Conservation (phyloP, 2,329 filamentous ascomycete species). For the Parafenestella ontariensis region DNA sequence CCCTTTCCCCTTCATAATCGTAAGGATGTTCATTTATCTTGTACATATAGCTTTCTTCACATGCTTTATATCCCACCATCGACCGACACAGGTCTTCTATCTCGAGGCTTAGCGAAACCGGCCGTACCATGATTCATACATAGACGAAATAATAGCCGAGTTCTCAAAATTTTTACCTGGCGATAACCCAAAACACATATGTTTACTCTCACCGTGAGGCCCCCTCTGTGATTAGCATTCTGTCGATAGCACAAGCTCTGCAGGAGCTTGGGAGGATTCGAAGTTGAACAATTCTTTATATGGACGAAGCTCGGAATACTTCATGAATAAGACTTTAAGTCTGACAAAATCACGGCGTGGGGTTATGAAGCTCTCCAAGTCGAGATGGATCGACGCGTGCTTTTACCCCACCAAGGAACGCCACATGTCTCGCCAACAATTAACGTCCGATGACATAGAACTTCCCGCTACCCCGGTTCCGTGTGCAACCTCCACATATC, state of each 20-base stretch:
- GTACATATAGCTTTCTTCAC: constrained; percentile 22
- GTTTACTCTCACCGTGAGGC: neutral
- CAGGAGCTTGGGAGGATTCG: neutral
- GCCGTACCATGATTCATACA: constrained; percentile 1
- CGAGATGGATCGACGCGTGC: neutral
- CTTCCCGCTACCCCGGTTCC: constrained; percentile 13
- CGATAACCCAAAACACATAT: constrained; percentile 8
- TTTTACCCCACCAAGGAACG: constrained; percentile 16
- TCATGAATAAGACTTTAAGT: no score
- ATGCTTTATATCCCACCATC: constrained; percentile 4
- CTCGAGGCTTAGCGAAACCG: constrained; percentile 5
- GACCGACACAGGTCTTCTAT: neutral
- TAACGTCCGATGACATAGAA: constrained; percentile 32
- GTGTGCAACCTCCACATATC: constrained; percentile 31
- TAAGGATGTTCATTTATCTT: neutral
- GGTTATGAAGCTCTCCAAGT: neutral
- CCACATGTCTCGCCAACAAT: constrained; percentile 17
- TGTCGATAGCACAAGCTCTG: neutral
- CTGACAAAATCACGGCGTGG: no score
- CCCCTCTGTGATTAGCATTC: neutral
- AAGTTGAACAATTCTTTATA: neutral
- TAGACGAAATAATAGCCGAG: constrained; percentile 5
- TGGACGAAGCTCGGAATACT: neutral
- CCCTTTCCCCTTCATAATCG: constrained; percentile 4
- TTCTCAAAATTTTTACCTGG: neutral